Conservation (phyloP, 805 yeast genomes). For the Zygosaccharomyces bailii region DNA sequence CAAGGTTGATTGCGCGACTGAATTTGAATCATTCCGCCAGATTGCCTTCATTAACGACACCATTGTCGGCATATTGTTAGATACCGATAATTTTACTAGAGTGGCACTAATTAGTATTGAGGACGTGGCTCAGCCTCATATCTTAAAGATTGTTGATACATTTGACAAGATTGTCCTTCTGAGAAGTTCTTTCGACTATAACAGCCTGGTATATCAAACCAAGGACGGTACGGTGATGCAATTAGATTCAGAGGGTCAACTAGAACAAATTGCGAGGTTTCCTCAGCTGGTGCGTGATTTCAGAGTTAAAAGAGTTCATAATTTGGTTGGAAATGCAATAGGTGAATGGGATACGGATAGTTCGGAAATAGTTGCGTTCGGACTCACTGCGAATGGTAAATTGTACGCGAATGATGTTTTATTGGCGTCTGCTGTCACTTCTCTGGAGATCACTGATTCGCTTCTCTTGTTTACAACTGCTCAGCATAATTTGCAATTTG, state of each 20-base stretch:
- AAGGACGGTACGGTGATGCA: constrained; percentile 57
- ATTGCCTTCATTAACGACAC: constrained; percentile 53
- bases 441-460: constrained; percentile 66
- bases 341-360: constrained; percentile 32
- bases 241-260: constrained; percentile 36
- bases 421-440: constrained; percentile 74
- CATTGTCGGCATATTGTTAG: constrained; percentile 56
- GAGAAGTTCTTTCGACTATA: constrained; percentile 52
- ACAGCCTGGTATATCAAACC: constrained; percentile 52
- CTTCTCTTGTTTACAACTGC: constrained; percentile 83
- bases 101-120: constrained; percentile 49
- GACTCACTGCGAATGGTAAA: constrained; percentile 72
- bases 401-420: constrained; percentile 59
- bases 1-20: constrained; percentile 38
- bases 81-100: constrained; percentile 49
- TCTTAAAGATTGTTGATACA: constrained; percentile 43
- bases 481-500: constrained; percentile 75
- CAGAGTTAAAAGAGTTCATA: constrained; percentile 42
- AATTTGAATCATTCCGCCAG: constrained; percentile 56
- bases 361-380: constrained; percentile 51
- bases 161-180: constrained; percentile 52
- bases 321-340: constrained; percentile 20
- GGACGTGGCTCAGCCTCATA: constrained; percentile 41
- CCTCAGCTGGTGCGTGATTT: constrained; percentile 68
- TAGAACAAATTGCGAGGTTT: constrained; percentile 45